Conservation (phyloP, 2,329 filamentous ascomycete species). For the Pseudogymnoascus sp. region DNA sequence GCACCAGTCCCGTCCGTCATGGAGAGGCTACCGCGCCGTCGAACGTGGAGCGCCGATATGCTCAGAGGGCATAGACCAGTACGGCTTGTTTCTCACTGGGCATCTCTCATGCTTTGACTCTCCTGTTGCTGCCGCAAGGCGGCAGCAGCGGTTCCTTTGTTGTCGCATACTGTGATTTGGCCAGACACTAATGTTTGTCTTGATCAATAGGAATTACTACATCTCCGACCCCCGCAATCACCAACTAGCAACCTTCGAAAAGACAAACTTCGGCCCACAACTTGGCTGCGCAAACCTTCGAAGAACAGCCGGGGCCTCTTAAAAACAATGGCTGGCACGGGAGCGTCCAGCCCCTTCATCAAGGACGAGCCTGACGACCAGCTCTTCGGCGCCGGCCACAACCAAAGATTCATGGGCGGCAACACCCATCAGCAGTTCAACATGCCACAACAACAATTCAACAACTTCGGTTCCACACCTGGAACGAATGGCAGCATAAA, state of each 20-base stretch:
- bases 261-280: slow-evolving; percentile 2
- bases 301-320: not conserved
- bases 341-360: slow-evolving; percentile 48
- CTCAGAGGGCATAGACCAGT: not conserved
- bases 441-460: slow-evolving; percentile 41
- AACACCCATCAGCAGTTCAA: slow-evolving; percentile 23
- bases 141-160: not conserved
- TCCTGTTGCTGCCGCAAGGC: not conserved
- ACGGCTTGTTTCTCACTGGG: not conserved
- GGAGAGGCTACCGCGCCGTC: not conserved
- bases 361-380: slow-evolving; percentile 61
- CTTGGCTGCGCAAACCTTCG: slow-evolving; percentile 8
- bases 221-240: not conserved
- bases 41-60: not conserved
- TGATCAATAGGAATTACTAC: not conserved
- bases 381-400: slow-evolving; percentile 35
- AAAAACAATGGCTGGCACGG: slow-evolving; percentile 28
- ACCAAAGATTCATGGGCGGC: slow-evolving; percentile 24
- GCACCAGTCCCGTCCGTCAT: not conserved
- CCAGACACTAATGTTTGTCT: not conserved
- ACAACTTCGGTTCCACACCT: slow-evolving; percentile 23
- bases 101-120: not conserved
- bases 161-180: not conserved
- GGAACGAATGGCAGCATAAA: slow-evolving; percentile 56
- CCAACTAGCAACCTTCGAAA: slow-evolving; percentile 1